Base-by-base conservation (phyloP, 441 rosid species). In the Populus tomentosa region DNA sequence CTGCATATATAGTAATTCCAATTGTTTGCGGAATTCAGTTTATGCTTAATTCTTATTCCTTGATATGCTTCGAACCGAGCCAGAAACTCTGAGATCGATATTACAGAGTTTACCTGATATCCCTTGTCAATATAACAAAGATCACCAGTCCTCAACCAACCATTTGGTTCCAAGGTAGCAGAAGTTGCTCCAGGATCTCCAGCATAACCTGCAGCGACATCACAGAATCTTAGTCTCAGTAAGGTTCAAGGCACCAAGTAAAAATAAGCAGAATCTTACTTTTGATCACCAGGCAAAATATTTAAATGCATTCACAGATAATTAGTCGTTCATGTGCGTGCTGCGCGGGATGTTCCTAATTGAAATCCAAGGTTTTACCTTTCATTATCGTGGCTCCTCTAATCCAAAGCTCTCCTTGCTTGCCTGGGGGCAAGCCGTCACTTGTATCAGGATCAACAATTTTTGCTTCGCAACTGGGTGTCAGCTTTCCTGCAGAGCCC, bases 91-190 rank as follows among this genome's bases (percentile, higher is more conserved):
- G 8, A 59, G 64, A 59, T 9, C 24, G 24, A 3, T 8, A 6
- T 59, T 7, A 4, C 24, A 20, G 35, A 33, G 1, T 50, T 62
- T 28, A 87, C 90, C 87, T 84, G 90, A 70, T 77, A 87, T 3
- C 84, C 90, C 36, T 82, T 84, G 75, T 85, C 86, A 33, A 87
- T 67, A 75, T 82, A 87, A 73, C 88, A 81, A 0, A 87, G 67
- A 70, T 87, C 90, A 1, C 90, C 88, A 0, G 85, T 85, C 56
- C 67, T 85, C 70, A 87, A 56, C 87, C 90, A 87, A 32, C 88
- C 79, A 3, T 72, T 81, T 0, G 74, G 14, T 2, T 64, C 62
- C 74, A 87, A 36, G n/a, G 79, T 77, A 5, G 78, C 73, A 1
- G 84, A 56, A 53, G 78, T 80, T 3, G 85, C 84, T 62, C 69